Evolutionary conservation across 2,329 filamentous ascomycete genomes (phyloP).

Genomic region (Epichloe gansuensis): DNA sequence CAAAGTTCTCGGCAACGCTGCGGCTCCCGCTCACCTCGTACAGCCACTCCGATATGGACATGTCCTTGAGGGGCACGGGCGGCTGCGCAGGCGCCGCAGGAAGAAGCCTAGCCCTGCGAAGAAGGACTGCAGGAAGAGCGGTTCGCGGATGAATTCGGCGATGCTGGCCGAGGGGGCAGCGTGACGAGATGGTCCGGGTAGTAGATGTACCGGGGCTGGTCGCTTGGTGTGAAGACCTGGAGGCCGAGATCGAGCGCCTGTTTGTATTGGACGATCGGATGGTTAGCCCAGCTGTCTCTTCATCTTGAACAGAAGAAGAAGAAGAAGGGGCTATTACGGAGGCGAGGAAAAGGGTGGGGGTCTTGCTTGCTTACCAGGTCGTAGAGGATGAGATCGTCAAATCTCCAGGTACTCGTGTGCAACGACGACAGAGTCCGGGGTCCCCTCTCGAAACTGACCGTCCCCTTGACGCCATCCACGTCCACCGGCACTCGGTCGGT

Average conservation of each 20-base stretch:
- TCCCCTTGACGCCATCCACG: slow-evolving; percentile 39
- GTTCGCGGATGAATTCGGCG: slow-evolving; percentile 17
- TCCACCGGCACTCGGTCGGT: slow-evolving; percentile 49
- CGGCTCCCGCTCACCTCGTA: slow-evolving; percentile 17
- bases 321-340: no score
- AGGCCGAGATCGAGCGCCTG: slow-evolving; percentile 26
- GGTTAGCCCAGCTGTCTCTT: slow-evolving; percentile 5
- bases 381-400: slow-evolving; percentile 54
- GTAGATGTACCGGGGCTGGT: slow-evolving; percentile 59
- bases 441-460: slow-evolving; percentile 69
- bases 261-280: not conserved
- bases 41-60: slow-evolving; percentile 26
- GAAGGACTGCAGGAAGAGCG: slow-evolving; percentile 21
- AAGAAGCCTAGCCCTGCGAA: slow-evolving; percentile 16
- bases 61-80: slow-evolving; percentile 16
- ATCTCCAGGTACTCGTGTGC: slow-evolving; percentile 26
- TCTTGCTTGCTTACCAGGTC: slow-evolving; percentile 52
- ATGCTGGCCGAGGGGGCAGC: slow-evolving; percentile 18
- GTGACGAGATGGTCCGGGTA: slow-evolving; percentile 60
- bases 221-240: slow-evolving; percentile 37
- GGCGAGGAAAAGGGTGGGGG: not conserved
- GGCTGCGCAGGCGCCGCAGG: slow-evolving; percentile 11
- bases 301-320: not conserved
- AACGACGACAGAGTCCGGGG: slow-evolving; percentile 61
- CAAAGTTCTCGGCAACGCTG: slow-evolving; percentile 53